These are phyloP conservation scores for Immersiella caudata DNA, from an alignment of 495 filamentous ascomycete species.

Conservation along the genomic window DNA sequence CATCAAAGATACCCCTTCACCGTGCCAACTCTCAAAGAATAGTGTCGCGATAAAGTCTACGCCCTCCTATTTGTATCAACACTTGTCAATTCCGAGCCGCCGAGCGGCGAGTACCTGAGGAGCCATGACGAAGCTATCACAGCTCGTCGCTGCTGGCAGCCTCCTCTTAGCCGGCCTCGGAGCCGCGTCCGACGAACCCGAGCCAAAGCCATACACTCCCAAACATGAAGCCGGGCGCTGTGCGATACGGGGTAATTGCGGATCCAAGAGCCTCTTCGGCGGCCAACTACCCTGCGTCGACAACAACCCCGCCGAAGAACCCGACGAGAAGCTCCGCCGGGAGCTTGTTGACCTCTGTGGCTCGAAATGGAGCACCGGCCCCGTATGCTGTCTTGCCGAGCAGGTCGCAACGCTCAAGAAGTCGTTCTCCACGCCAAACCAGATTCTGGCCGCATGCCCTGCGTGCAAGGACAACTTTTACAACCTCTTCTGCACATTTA, in stretches of 20 bases:
- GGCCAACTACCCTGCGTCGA: conserved; percentile 90
- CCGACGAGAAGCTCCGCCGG: conserved; percentile 66
- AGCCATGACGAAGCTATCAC: conserved; percentile 36
- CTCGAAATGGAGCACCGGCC: conserved; percentile 75
- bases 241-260: conserved; percentile 88
- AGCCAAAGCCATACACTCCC: conserved; percentile 42
- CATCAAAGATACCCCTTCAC: background rate
- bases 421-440: conserved; percentile 83
- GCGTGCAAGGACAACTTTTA: conserved; percentile 97
- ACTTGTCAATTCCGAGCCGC: conserved; percentile 26
- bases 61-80: background rate
- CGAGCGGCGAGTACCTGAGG: conserved; percentile 29
- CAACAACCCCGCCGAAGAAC: conserved; percentile 78
- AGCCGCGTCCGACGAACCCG: conserved; percentile 33
- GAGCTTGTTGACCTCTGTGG: conserved; percentile 87
- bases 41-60: background rate
- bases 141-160: conserved; percentile 41
- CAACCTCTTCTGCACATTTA: conserved; percentile 96
- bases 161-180: conserved; percentile 41
- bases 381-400: conserved; percentile 81
- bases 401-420: conserved; percentile 80
- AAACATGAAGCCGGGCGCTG: conserved; percentile 90
- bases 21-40: background rate
- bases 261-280: conserved; percentile 84
- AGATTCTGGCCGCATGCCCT: conserved; percentile 87